Conservation (phyloP, 179 eudicot genomes). For the Gypsophila paniculata region DNA sequence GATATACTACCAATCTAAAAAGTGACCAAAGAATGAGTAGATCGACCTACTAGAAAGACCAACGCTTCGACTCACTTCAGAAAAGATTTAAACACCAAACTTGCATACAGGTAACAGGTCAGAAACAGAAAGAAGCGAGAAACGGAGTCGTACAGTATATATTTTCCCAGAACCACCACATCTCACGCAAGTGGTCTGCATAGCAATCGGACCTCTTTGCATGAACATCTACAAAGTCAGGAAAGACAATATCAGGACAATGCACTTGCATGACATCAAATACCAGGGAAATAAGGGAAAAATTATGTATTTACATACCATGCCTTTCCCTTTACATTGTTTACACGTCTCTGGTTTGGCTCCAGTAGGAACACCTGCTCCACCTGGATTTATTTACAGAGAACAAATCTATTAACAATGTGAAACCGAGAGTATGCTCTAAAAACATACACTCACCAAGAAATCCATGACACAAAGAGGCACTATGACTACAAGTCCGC, state of each 20-base stretch:
- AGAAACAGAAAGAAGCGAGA: conserved; percentile 5
- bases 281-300: background rate
- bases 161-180: conserved; percentile 66
- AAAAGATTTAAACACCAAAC: background rate
- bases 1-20: background rate
- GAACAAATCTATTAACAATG: conserved; percentile 14
- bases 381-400: conserved; percentile 34
- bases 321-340: conserved; percentile 72
- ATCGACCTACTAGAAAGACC: background rate
- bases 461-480: background rate
- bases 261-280: background rate
- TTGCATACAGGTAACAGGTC: background rate
- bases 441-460: background rate
- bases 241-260: conserved; percentile 16
- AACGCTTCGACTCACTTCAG: background rate
- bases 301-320: conserved; percentile 35
- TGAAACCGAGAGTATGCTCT: background rate
- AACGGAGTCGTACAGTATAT: conserved; percentile 46
- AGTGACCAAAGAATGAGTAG: background rate
- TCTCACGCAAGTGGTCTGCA: conserved; percentile 51
- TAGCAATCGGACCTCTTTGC: conserved; percentile 60
- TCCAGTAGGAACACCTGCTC: conserved; percentile 93
- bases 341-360: conserved; percentile 82
- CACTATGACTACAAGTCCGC: background rate
- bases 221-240: conserved; percentile 37